Conservation (phyloP, 2,329 filamentous ascomycete genomes). For the Falciphora oryzae region DNA sequence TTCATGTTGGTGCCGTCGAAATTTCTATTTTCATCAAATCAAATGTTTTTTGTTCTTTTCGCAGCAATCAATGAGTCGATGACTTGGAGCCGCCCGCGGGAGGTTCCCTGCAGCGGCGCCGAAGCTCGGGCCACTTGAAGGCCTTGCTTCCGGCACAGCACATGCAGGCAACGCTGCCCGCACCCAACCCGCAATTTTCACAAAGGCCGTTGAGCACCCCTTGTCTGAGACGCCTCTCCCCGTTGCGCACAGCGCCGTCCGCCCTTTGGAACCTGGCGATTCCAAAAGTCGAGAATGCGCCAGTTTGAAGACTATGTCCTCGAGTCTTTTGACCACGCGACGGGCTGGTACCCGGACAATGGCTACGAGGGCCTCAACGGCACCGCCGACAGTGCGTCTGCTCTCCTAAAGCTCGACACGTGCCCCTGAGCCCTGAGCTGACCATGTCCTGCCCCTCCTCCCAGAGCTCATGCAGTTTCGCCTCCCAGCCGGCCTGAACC, state of each 20-base stretch:
- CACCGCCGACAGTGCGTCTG: slow-evolving; percentile 64
- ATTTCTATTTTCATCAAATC: too few relatives aligned
- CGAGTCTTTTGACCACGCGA: slow-evolving; percentile 79
- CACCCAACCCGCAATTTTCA: background rate
- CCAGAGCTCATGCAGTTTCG: slow-evolving; percentile 81
- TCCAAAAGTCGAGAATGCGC: slow-evolving; percentile 55
- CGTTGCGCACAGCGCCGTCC: background rate
- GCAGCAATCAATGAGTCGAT: too few relatives aligned
- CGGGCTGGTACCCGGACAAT: slow-evolving; percentile 86
- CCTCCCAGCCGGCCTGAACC: slow-evolving; percentile 74
- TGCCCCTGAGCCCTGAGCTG: background rate
- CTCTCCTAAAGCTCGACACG: slow-evolving; percentile 15
- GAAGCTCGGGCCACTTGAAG: background rate
- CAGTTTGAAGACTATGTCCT: slow-evolving; percentile 98
- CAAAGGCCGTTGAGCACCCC: background rate
- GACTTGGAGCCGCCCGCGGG: too few relatives aligned
- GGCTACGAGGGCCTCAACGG: slow-evolving; percentile 83
- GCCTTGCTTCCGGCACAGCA: too few relatives aligned
- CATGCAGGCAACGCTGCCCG: too few relatives aligned
- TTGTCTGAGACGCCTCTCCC: background rate
- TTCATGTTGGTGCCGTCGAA: background rate
- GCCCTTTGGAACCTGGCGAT: background rate
- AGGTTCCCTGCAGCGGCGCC: background rate
- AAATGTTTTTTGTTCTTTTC: too few relatives aligned
- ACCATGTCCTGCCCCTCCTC: background rate